A percentile compares a stretch with the other conserved stretches of the same genome.
phyloP scores from a whole-genome alignment of 2,329 filamentous ascomycete genomes.

The Knufia petricola region DNA sequence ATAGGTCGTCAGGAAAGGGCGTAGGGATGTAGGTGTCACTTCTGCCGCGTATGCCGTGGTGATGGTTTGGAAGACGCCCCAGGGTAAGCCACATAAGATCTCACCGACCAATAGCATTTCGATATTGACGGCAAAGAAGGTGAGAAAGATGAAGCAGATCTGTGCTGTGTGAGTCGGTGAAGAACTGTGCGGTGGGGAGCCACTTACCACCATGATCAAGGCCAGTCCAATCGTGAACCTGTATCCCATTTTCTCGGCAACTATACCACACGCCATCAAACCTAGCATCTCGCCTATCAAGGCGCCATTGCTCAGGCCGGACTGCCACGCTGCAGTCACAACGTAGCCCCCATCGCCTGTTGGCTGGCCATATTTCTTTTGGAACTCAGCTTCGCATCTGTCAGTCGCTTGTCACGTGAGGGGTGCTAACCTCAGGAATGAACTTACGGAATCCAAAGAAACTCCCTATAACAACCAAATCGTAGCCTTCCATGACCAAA shows the following conservation, averaged over 20 bases:
- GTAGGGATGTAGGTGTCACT: conserved; percentile 49
- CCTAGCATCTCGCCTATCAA: conserved; percentile 24
- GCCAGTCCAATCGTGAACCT: conserved; percentile 36
- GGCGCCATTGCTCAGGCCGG: conserved; percentile 25
- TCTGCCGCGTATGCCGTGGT: conserved; percentile 58
- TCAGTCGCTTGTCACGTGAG: too few species aligned
- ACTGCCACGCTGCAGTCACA: conserved; percentile 27
- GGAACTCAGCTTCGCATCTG: conserved; percentile 26
- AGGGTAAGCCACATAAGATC: conserved; percentile 38
- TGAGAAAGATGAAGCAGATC: conserved; percentile 39
- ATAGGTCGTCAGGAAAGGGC: conserved; percentile 49
- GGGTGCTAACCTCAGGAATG: too few species aligned
- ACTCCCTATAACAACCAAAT: conserved; percentile 51
- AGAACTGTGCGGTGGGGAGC: too few species aligned
- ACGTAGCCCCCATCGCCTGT: conserved; percentile 20
- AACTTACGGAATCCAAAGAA: conserved; percentile 13
- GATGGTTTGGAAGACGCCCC: conserved; percentile 30
- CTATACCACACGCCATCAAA: conserved; percentile 25
- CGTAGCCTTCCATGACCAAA: conserved; percentile 68
- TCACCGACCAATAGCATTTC: conserved; percentile 38
- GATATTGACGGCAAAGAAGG: conserved; percentile 40
- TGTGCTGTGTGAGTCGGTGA: too few species aligned
- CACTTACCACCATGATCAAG: conserved; percentile 36
- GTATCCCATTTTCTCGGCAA: conserved; percentile 31
- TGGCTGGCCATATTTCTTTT: conserved; percentile 25